Evolutionary conservation across 495 filamentous ascomycete genomes (phyloP).

Genomic region (Hypoxylon lenormandii): DNA sequence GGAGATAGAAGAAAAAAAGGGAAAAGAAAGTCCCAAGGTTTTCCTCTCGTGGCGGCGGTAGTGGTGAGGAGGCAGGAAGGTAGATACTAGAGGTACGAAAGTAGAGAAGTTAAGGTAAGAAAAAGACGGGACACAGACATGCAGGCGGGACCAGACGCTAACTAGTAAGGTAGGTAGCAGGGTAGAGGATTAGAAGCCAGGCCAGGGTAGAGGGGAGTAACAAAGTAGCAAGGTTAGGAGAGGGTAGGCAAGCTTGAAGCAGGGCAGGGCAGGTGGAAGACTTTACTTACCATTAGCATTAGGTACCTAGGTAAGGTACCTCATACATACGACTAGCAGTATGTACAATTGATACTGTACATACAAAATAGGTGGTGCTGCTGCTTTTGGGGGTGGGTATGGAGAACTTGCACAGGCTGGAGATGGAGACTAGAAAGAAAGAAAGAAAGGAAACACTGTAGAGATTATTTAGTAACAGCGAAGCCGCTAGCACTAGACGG

Average conservation of each 20-base stretch:
- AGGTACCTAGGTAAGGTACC: not conserved
- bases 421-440: no score
- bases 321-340: no score
- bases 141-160: conserved; percentile 48
- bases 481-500: conserved; percentile 41
- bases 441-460: conserved; percentile 7
- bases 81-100: conserved; percentile 56
- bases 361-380: conserved; percentile 4
- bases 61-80: conserved; percentile 56
- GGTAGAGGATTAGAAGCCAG: conserved; percentile 19
- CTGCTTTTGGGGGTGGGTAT: conserved; percentile 10
- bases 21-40: conserved; percentile 53
- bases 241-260: not conserved
- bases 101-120: conserved; percentile 53
- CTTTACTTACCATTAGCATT: not conserved
- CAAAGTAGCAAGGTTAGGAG: conserved; percentile 15
- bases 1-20: conserved; percentile 50
- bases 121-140: conserved; percentile 51
- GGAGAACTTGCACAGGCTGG: no score
- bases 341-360: not conserved
- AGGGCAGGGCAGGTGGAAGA: conserved; percentile 18
- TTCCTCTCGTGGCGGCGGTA: conserved; percentile 58
- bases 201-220: conserved; percentile 25
- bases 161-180: conserved; percentile 44
- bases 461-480: conserved; percentile 43